Conservation (phyloP, 257 asterid genomes). For the Solanum chmielewskii region DNA sequence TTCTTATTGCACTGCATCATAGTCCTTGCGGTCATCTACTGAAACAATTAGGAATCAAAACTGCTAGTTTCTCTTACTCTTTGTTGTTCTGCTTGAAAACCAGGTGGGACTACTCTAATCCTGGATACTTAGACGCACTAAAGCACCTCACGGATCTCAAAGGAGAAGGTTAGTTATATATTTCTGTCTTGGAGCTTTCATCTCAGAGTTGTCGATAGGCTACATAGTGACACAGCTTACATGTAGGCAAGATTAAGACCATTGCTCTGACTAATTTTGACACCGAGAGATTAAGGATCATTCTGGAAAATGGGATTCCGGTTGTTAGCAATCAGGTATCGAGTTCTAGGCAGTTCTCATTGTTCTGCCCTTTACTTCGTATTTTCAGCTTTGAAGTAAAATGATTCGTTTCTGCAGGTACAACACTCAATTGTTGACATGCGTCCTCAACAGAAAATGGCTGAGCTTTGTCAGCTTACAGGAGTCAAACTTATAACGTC, state of each 20-base stretch:
- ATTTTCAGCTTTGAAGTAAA: background rate
- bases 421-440: slow-evolving; percentile 96
- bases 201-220: background rate
- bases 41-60: background rate
- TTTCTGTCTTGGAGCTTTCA: background rate
- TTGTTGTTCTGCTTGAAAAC: slow-evolving; percentile 10
- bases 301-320: slow-evolving; percentile 86
- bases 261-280: slow-evolving; percentile 94
- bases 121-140: slow-evolving; percentile 93
- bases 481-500: slow-evolving; percentile 98
- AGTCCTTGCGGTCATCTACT: background rate
- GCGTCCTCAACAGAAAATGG: slow-evolving; percentile 99
- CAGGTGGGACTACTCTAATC: slow-evolving; percentile 97
- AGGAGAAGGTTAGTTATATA: slow-evolving; percentile 61
- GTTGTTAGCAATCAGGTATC: slow-evolving; percentile 89
- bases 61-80: background rate
- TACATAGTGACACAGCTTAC: slow-evolving; percentile 20
- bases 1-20: background rate
- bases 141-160: slow-evolving; percentile 95
- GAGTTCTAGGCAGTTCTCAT: background rate
- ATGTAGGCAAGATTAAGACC: slow-evolving; percentile 93
- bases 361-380: background rate
- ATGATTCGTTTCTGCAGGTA: slow-evolving; percentile 45
- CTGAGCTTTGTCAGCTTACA: slow-evolving; percentile 71
- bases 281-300: slow-evolving; percentile 70